A percentile compares a stretch with the other conserved stretches of the same genome.
These are phyloP conservation scores for Cyamopsis tetragonoloba DNA, from an alignment of 306 rosid species.

Conservation along the genomic window DNA sequence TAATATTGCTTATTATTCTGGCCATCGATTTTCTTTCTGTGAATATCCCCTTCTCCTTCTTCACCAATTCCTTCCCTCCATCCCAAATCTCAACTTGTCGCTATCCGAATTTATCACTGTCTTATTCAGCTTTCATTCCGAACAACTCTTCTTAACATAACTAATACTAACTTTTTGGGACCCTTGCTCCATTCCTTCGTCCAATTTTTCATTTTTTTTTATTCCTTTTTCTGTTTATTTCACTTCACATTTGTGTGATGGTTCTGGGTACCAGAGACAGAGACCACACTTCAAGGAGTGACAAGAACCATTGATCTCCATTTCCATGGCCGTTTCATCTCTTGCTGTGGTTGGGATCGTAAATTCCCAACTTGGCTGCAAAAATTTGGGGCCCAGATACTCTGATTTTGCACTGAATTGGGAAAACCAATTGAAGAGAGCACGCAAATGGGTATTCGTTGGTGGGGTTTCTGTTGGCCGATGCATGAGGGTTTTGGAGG, in stretches of 20 bases:
- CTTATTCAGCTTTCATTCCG: neutral
- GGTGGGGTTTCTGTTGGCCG: slow-evolving; percentile 22
- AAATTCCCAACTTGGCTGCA: slow-evolving; percentile 28
- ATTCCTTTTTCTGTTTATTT: neutral
- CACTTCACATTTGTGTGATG: slow-evolving; percentile 1
- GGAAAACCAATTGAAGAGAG: slow-evolving; percentile 25
- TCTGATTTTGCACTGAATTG: neutral
- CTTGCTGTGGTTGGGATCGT: slow-evolving; percentile 13
- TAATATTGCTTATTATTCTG: neutral
- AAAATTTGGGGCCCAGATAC: slow-evolving; percentile 6
- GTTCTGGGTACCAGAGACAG: neutral
- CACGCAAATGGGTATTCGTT: slow-evolving; percentile 16
- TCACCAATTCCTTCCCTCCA: neutral
- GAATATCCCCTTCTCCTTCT: neutral
- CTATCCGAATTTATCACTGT: neutral
- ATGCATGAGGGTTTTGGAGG: slow-evolving; percentile 16
- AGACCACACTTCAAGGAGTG: neutral
- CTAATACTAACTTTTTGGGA: neutral
- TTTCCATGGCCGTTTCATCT: slow-evolving; percentile 28
- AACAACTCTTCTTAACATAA: neutral
- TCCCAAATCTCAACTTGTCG: neutral
- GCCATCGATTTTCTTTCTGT: neutral
- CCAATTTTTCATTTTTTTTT: too few relatives aligned
- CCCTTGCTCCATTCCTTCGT: neutral
- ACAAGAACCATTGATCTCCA: slow-evolving; percentile 16